phyloP scores from a whole-genome alignment of 1,284 basidiomycete species.

The Boletellus deceptivus region DNA sequence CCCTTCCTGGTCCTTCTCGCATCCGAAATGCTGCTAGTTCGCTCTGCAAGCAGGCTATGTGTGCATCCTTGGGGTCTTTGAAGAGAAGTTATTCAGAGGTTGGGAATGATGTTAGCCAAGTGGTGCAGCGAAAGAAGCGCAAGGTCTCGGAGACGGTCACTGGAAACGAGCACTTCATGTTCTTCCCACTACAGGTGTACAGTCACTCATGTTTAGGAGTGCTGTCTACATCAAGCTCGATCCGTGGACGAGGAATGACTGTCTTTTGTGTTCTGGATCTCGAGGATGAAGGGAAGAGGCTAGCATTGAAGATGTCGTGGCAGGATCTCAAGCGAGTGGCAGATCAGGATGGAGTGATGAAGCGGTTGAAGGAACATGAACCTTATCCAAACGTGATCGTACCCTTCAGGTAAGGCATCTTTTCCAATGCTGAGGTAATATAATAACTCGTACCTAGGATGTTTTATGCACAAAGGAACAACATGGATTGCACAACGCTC shows the following conservation, averaged over 20 bases:
- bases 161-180: neutral
- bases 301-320: conserved; percentile 15
- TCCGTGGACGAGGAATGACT: conserved; percentile 13
- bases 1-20: neutral
- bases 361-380: neutral
- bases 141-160: neutral
- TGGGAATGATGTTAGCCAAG: neutral
- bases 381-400: conserved; percentile 5
- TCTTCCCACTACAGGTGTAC: conserved; percentile 3
- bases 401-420: neutral
- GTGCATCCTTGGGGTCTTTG: neutral
- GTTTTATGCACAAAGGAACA: neutral
- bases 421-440: rapidly evolving
- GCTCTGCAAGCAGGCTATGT: neutral
- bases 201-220: conserved; percentile 1
- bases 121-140: neutral
- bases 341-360: conserved; percentile 1
- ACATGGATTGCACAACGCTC: conserved; percentile 5
- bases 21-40: neutral
- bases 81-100: neutral
- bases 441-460: neutral
- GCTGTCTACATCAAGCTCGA: conserved; percentile 9
- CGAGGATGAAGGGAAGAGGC: rapidly evolving
- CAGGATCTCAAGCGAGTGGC: conserved; percentile 7
- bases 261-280: conserved; percentile 6